Evolutionary conservation across 805 yeast genomes (phyloP).

Genomic region (Candida coleopterorum): DNA sequence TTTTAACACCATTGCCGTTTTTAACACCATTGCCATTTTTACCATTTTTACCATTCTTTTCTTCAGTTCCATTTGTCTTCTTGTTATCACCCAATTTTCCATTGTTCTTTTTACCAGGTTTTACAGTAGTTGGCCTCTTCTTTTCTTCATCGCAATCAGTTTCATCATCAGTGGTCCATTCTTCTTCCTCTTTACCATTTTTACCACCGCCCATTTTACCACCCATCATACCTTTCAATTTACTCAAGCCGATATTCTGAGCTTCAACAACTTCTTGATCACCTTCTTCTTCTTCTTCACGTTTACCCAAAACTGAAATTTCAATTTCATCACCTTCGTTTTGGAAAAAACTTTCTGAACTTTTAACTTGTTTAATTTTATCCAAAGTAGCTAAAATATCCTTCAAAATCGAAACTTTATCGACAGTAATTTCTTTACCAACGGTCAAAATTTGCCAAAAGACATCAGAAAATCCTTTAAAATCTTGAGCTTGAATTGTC

Average conservation of each 20-base stretch:
- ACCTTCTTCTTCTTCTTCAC: constrained; percentile 1
- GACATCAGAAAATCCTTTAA: constrained; percentile 6
- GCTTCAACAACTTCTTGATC: constrained; percentile 4
- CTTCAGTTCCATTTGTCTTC: neutral
- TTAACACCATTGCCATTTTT: neutral
- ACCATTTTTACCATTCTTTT: neutral
- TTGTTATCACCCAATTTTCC: neutral
- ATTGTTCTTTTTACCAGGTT: neutral
- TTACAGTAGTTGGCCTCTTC: neutral
- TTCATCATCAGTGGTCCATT: neutral
- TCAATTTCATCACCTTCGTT: constrained; percentile 4
- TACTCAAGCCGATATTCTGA: neutral
- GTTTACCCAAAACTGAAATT: constrained; percentile 4
- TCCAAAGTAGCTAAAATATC: constrained; percentile 7
- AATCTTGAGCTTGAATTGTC: constrained; percentile 4
- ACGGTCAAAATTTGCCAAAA: constrained; percentile 8
- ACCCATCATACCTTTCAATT: neutral
- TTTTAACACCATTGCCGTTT: neutral
- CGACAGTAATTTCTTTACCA: constrained; percentile 7
- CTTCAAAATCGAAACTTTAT: constrained; percentile 7
- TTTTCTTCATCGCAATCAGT: neutral
- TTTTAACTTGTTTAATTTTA: constrained; percentile 4
- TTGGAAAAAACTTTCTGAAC: constrained; percentile 1
- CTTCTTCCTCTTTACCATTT: neutral
- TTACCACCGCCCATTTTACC: neutral